Evolutionary conservation across 2,329 filamentous ascomycete genomes (phyloP), one percentile per base, ranked within the genome.

Genomic region (Cercospora berteroae): DNA sequence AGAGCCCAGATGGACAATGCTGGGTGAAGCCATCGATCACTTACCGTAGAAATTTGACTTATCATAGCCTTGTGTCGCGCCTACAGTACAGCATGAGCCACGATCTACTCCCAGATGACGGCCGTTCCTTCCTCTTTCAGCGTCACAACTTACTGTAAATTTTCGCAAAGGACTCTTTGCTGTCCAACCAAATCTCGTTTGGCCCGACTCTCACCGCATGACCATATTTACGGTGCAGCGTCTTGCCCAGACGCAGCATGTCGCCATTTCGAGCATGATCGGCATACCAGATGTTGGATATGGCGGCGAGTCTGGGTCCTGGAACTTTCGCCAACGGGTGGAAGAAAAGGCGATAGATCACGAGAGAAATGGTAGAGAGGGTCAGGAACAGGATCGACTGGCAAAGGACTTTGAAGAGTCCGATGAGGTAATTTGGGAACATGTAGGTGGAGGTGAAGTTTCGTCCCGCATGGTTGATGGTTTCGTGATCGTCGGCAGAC

Each of bases 191-290:
- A n/a, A 79, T 83, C 70, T 84, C 82, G 65, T 83, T 78, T 1
- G 83, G 83, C 4, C 78, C 79, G 44, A 84, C 75, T 23, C 83
- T 80, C 4, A 85, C 82, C 9, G 83, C 76, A 1, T 76, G 75
- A 5, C 83, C 83, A 70, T 81, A 81, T 27, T 70, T 64, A 3
- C 71, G 63, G 70, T 82, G 80, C 5, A 81, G 70, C 7, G 58
- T 57, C 42, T 68, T 66, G 44, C 67, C 69, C 5, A 70, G 52
- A 2, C 42, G 23, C 33, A 70, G 48, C 69, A 69, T 67, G 2
- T 59, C n/a, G 8, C 69, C 69, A 60, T 70, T 70, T 6, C 69
- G 69, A 36, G 60, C 69, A n/a, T 69, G 67, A 55, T 67, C 60
- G 10, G 69, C 69, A 44, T 70, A 65, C 69, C 69, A 70, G 55